Evolutionary conservation across 148 eudicot species (phyloP).

Genomic region (Oxyria digyna): DNA sequence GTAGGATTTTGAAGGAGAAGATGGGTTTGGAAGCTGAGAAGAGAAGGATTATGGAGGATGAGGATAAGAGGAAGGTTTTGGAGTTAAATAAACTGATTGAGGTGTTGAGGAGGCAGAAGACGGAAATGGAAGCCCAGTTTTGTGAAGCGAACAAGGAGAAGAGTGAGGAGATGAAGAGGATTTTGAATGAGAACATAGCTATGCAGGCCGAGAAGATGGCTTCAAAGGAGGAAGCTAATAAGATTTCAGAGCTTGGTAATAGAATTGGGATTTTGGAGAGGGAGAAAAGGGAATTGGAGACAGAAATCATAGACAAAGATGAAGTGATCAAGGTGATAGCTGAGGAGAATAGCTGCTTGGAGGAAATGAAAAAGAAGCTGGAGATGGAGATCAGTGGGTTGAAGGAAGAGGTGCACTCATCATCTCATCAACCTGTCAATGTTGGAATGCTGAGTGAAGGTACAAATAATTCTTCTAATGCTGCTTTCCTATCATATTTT

Average conservation of each 20-base stretch:
- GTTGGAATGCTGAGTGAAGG: not conserved
- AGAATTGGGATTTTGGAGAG: conserved; percentile 3
- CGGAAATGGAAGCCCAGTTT: too few species aligned
- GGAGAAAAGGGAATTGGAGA: not conserved
- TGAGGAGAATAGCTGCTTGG: not conserved
- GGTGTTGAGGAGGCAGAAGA: not conserved
- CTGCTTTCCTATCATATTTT: not conserved
- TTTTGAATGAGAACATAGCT: not conserved
- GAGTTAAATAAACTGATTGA: not conserved
- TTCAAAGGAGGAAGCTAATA: not conserved
- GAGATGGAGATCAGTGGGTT: not conserved
- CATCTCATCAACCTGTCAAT: not conserved
- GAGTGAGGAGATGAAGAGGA: too few species aligned
- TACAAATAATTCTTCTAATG: not conserved
- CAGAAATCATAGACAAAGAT: not conserved
- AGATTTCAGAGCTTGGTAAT: not conserved
- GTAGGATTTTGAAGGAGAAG: not conserved
- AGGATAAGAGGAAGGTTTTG: not conserved
- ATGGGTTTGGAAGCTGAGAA: not conserved
- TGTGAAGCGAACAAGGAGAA: too few species aligned
- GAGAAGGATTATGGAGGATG: not conserved
- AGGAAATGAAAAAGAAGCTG: not conserved
- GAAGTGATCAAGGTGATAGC: conserved; percentile 1
- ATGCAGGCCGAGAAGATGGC: not conserved
- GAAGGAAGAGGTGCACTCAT: not conserved